Conservation (phyloP, 2,329 filamentous ascomycete genomes). For the Coniochaeta sp. region DNA sequence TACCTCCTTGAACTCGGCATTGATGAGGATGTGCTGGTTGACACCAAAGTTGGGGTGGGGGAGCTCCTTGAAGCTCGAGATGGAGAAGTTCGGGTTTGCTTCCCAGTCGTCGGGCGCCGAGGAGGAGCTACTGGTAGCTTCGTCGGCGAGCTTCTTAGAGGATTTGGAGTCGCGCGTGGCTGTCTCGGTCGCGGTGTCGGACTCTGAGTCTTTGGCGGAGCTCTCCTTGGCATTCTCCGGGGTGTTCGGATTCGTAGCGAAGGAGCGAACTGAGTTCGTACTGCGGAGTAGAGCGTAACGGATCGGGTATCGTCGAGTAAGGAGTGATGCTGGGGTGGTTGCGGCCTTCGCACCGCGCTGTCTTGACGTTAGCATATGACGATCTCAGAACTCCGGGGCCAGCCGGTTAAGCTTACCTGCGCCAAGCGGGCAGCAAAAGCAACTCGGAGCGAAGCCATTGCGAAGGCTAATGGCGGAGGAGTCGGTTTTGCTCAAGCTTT, state of each 20-base stretch:
- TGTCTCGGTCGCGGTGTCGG: background rate
- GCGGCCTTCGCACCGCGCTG: background rate
- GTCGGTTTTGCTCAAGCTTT: background rate
- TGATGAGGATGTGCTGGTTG: conserved; percentile 94
- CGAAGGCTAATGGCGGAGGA: background rate
- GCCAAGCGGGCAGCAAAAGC: background rate
- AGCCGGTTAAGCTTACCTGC: background rate
- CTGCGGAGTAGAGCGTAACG: background rate
- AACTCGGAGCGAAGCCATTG: conserved; percentile 1
- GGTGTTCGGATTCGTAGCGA: background rate
- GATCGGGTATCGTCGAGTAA: background rate
- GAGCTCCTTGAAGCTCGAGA: conserved; percentile 67
- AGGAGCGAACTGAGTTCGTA: background rate
- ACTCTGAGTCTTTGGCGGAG: background rate
- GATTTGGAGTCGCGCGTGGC: conserved; percentile 11
- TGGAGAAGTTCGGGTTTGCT: conserved; percentile 62
- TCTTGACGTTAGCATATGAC: background rate
- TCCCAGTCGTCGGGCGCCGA: conserved; percentile 54
- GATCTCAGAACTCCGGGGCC: background rate
- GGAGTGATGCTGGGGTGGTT: background rate
- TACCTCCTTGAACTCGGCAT: conserved; percentile 89
- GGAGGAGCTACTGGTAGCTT: conserved; percentile 17
- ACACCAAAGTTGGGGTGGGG: conserved; percentile 78
- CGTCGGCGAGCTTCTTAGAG: conserved; percentile 8
- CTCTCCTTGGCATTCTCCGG: background rate